Evolutionary conservation across 129 eudicot species (phyloP), one percentile per base, ranked within the genome.

Genomic region (Chrysanthemum seticuspe): DNA sequence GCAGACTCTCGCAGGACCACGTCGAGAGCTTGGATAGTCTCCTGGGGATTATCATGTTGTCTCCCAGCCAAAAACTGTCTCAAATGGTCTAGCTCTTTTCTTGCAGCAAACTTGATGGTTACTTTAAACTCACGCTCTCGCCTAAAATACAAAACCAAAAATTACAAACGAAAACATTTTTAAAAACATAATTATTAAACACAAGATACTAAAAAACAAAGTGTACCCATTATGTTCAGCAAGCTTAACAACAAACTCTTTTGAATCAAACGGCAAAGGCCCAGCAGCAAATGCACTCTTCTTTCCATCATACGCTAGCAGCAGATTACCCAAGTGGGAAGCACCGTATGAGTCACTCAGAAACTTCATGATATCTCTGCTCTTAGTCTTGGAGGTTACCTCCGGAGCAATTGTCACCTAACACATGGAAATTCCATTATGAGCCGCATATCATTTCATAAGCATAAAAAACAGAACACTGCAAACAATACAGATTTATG

Each of bases 11-110:
- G 69, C 3, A 92, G 73, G n/a, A 87, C 93, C n/a, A 92, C 91
- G 74, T 92, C 97, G 27, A 88, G 85, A 2, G 73, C 89, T 64
- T 92, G 97, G 5, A 92, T 67, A 10, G 94, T 87, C 66, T 92
- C 94, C 11, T 87, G 94, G 10, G 97, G 89, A 16, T 58, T 48
- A 54, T 92, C 94, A 5, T 2, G 84, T 23, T 83, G 90, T 19
- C 84, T 73, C 13, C 96, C 62, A 14, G 47, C 31, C 15, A 92
- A 15, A 70, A 79, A 87, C 53, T 83, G 79, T 0, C 29, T 70
- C 11, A 92, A 82, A 72, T 89, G 87, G 58, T 85, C 65, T 1
- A 86, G 62, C 18, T 88, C 85, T 14, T 82, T 83, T n/a, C 54
- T 75, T 0, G 91, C 84, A 61, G 91, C 96, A 61, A 88, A 85